A percentile compares a stretch with the other conserved stretches of the same genome.
phyloP scores from a whole-genome alignment of 805 yeast species.

The Pichia occidentalis region DNA sequence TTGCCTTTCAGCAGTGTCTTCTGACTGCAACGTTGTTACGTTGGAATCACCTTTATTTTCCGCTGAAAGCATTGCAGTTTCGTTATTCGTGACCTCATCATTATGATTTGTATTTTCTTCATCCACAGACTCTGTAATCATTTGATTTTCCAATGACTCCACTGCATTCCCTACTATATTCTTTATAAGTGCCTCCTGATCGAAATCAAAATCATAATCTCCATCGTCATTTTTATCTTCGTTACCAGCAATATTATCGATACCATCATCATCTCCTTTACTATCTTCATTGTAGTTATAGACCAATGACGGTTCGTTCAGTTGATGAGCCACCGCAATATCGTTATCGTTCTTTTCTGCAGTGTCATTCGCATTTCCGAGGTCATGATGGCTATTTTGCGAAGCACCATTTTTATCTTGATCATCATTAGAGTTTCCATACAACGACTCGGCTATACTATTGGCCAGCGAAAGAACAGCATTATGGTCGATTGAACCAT shows the following conservation, averaged over 20 bases:
- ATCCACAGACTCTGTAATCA: too few species aligned
- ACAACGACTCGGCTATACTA: conserved; percentile 10
- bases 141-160: conserved; percentile 1
- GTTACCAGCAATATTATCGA: too few species aligned
- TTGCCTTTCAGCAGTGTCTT: too few species aligned
- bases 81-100: neutral
- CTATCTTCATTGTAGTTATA: neutral
- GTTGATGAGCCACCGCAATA: too few species aligned
- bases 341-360: too few species aligned
- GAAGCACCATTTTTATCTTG: too few species aligned
- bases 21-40: too few species aligned
- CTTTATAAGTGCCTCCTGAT: conserved; percentile 9
- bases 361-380: too few species aligned
- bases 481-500: conserved; percentile 2
- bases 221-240: neutral
- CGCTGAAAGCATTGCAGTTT: too few species aligned
- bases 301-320: too few species aligned
- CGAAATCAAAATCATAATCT: conserved; percentile 9
- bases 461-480: conserved; percentile 3
- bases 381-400: neutral
- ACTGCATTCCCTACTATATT: conserved; percentile 8
- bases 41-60: too few species aligned
- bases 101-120: too few species aligned
- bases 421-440: neutral
- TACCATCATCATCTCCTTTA: neutral